A percentile compares a stretch with the other conserved stretches of the same genome.
Evolutionary conservation across 2,329 filamentous ascomycete genomes (phyloP).

Genomic region (Pseudopithomyces chartarum): DNA sequence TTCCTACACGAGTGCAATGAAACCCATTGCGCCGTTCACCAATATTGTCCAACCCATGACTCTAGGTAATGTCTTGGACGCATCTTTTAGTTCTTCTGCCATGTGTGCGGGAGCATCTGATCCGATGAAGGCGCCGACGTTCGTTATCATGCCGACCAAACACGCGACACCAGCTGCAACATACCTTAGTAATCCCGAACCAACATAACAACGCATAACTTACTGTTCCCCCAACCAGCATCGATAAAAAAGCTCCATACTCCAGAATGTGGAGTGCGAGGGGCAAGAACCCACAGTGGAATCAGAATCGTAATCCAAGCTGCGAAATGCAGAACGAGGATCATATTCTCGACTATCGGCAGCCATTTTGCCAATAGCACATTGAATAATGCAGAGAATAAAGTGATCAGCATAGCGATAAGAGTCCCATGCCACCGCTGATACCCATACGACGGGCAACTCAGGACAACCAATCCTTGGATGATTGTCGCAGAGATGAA

Average conservation of each 20-base stretch:
- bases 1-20: slow-evolving; percentile 31
- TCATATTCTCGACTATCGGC: slow-evolving; percentile 53
- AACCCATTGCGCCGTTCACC: slow-evolving; percentile 44
- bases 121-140: neutral
- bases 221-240: slow-evolving; percentile 1
- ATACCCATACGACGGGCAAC: slow-evolving; percentile 42
- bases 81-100: slow-evolving; percentile 41
- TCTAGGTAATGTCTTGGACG: slow-evolving; percentile 39
- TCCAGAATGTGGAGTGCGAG: neutral
- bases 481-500: slow-evolving; percentile 36
- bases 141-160: neutral
- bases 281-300: slow-evolving; percentile 27
- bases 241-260: neutral
- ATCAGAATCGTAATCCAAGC: slow-evolving; percentile 57
- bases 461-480: slow-evolving; percentile 44
- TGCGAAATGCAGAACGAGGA: slow-evolving; percentile 54
- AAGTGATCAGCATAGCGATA: slow-evolving; percentile 50
- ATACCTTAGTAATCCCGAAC: slow-evolving; percentile 5
- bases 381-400: slow-evolving; percentile 50
- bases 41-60: slow-evolving; percentile 48
- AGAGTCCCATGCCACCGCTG: slow-evolving; percentile 57
- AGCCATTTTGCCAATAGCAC: slow-evolving; percentile 50
- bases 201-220: neutral
- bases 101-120: slow-evolving; percentile 23
- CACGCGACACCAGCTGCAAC: slow-evolving; percentile 23